Evolutionary conservation across 169 alveolate genomes (phyloP).

Genomic region (Babesia ovis): DNA sequence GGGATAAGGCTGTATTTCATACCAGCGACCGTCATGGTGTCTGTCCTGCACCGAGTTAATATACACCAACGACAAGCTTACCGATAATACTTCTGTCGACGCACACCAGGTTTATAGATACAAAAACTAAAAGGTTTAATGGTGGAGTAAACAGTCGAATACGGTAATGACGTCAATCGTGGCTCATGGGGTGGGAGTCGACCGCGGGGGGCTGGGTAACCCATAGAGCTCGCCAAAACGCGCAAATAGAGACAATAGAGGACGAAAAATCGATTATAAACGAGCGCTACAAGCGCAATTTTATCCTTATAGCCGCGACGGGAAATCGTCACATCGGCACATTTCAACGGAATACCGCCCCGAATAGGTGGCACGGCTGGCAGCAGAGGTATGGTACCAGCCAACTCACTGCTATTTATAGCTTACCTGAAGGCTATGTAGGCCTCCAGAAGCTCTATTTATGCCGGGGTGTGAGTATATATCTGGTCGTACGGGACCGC

Average conservation of each 20-base stretch:
- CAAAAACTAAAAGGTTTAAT: neutral
- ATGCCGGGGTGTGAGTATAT: constrained; percentile 7
- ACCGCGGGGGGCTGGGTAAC: constrained; percentile 3
- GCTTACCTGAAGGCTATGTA: neutral
- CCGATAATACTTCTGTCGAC: neutral
- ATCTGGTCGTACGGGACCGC: constrained; percentile 3
- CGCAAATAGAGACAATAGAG: neutral
- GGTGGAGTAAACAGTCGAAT: neutral
- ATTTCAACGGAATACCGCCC: too few species aligned
- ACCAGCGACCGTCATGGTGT: constrained; percentile 67
- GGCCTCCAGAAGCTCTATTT: neutral
- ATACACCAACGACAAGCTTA: neutral
- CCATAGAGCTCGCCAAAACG: neutral
- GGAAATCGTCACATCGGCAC: too few species aligned
- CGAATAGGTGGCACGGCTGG: too few species aligned
- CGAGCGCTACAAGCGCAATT: too few species aligned
- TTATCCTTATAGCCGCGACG: too few species aligned
- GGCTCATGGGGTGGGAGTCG: constrained; percentile 34
- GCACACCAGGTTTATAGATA: neutral
- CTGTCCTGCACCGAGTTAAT: constrained; percentile 23
- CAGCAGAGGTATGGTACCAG: too few species aligned
- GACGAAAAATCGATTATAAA: neutral
- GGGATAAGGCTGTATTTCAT: constrained; percentile 79
- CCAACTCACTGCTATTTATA: too few species aligned
- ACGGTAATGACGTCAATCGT: neutral